Conservation (phyloP, 805 yeast genomes). For the Isabelozyma gotoi region DNA sequence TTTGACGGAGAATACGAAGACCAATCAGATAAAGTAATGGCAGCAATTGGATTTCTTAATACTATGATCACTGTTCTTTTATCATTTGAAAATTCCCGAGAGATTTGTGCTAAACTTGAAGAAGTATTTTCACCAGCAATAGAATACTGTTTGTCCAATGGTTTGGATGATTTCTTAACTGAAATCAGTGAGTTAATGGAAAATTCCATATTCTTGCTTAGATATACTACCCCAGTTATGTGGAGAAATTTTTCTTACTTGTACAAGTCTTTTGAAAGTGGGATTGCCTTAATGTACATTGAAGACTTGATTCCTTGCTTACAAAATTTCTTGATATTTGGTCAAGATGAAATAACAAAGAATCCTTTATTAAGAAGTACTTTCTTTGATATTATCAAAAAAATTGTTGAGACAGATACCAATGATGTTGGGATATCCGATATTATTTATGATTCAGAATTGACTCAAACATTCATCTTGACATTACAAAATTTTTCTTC, state of each 20-base stretch:
- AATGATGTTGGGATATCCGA: slow-evolving; percentile 51
- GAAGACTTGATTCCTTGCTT: slow-evolving; percentile 77
- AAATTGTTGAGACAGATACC: slow-evolving; percentile 48
- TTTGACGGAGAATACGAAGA: slow-evolving; percentile 28
- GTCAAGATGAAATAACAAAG: slow-evolving; percentile 37
- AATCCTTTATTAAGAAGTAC: slow-evolving; percentile 49
- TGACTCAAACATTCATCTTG: slow-evolving; percentile 64
- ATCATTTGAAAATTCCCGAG: slow-evolving; percentile 78
- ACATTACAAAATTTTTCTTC: slow-evolving; percentile 51
- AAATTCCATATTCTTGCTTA: slow-evolving; percentile 40
- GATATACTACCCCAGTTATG: slow-evolving; percentile 56
- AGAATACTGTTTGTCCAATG: slow-evolving; percentile 61
- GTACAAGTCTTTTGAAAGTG: slow-evolving; percentile 21
- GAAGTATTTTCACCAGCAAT: slow-evolving; percentile 69
- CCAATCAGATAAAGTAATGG: slow-evolving; percentile 69
- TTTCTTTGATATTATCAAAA: slow-evolving; percentile 49
- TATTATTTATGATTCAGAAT: slow-evolving; percentile 55
- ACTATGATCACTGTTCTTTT: slow-evolving; percentile 80
- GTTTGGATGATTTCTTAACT: slow-evolving; percentile 69
- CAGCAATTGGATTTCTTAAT: slow-evolving; percentile 77
- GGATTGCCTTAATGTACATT: slow-evolving; percentile 59
- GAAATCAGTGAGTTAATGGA: slow-evolving; percentile 73
- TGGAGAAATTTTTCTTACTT: slow-evolving; percentile 70
- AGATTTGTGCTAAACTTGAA: slow-evolving; percentile 62
- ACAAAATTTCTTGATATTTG: slow-evolving; percentile 66